A percentile compares a stretch with the other conserved stretches of the same genome.
Conservation (phyloP, 768 basidiomycete species). For the Mycena haematopus region DNA sequence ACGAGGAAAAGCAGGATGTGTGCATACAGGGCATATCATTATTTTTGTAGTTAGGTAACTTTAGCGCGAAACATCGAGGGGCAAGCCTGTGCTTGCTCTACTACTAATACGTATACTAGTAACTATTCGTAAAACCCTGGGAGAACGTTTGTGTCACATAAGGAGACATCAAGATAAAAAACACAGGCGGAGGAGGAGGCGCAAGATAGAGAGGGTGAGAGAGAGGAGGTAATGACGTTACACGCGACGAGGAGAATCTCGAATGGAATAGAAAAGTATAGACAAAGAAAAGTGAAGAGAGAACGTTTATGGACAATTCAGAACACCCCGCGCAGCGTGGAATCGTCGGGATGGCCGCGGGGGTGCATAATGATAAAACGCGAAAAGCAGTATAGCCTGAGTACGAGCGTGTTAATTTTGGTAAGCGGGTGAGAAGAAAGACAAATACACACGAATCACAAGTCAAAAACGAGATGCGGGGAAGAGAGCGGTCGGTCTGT, state of each 20-base stretch:
- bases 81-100: conserved; percentile 25
- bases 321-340: conserved; percentile 5
- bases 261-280: conserved; percentile 9
- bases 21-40: conserved; percentile 22
- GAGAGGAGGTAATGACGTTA: conserved; percentile 2
- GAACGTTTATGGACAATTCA: conserved; percentile 21
- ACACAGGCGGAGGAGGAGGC: conserved; percentile 5
- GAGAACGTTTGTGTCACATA: conserved; percentile 14
- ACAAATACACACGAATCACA: conserved; percentile 25
- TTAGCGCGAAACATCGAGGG: conserved; percentile 25
- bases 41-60: conserved; percentile 27
- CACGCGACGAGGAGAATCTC: conserved; percentile 11
- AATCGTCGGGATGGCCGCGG: not conserved
- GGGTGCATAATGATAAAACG: conserved; percentile 19
- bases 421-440: not conserved
- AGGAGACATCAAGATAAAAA: conserved; percentile 28
- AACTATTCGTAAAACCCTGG: conserved; percentile 20
- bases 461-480: conserved; percentile 16
- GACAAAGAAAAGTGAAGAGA: conserved; percentile 13
- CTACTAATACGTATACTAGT: conserved; percentile 8
- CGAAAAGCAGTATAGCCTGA: conserved; percentile 12
- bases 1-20: too few species aligned
- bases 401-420: not conserved
- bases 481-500: not conserved
- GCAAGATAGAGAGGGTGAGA: conserved; percentile 1